Evolutionary conservation across 306 rosid genomes (phyloP).

Genomic region (Corylus americana): DNA sequence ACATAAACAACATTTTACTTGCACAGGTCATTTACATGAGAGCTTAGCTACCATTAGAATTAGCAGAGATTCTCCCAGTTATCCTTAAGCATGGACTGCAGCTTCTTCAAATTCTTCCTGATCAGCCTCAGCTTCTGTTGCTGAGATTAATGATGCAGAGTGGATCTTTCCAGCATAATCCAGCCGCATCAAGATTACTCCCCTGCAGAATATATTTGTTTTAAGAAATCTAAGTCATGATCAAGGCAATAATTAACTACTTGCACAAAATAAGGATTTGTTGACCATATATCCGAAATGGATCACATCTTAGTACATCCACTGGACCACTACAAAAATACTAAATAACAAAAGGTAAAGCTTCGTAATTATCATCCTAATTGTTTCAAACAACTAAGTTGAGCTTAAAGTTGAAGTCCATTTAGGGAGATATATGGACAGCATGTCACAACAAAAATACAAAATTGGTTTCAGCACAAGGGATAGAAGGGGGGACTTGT

Average conservation of each 20-base stretch:
- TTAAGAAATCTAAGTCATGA: background rate
- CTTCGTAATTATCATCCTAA: background rate
- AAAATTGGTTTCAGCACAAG: background rate
- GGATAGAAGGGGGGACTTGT: background rate
- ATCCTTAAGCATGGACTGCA: slow-evolving; percentile 35
- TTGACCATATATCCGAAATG: background rate
- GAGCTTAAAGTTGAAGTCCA: background rate
- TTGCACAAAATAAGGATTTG: background rate
- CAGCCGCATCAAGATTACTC: slow-evolving; percentile 90
- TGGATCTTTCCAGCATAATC: slow-evolving; percentile 93
- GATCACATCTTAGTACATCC: background rate
- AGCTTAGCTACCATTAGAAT: background rate
- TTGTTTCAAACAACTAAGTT: background rate
- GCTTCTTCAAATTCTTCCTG: slow-evolving; percentile 53
- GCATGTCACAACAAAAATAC: background rate
- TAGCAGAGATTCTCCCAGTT: background rate
- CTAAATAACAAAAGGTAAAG: background rate
- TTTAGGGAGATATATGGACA: background rate
- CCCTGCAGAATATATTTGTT: slow-evolving; percentile 44
- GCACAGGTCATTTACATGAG: background rate
- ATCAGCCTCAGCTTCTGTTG: slow-evolving; percentile 51
- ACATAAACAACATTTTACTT: background rate
- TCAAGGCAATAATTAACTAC: background rate
- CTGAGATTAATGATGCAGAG: slow-evolving; percentile 85
- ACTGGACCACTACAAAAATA: background rate